These are phyloP conservation scores for Furcasterigmium sp. DNA, from an alignment of 2,329 filamentous ascomycete species.

Conservation along the genomic window DNA sequence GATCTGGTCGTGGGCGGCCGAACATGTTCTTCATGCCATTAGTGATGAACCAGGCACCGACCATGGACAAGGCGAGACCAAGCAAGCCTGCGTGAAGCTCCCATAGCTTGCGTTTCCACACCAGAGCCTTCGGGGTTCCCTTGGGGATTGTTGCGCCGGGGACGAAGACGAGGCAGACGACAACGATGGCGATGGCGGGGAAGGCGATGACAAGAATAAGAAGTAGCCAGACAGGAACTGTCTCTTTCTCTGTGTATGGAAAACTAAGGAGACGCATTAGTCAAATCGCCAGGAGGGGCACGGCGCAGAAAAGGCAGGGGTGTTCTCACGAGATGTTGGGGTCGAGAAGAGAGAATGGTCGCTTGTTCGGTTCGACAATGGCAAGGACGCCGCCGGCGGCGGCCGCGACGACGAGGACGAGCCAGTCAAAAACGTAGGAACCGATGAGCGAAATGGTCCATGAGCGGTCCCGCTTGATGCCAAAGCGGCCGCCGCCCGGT, in stretches of 20 bases:
- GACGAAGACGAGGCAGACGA: constrained; percentile 65
- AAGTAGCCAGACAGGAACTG: constrained; percentile 63
- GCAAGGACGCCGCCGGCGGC: constrained; percentile 55
- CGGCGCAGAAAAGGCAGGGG: constrained; percentile 1
- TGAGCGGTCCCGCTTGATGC: constrained; percentile 4
- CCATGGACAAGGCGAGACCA: constrained; percentile 69
- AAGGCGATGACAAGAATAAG: constrained; percentile 56
- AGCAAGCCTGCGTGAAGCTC: constrained; percentile 84
- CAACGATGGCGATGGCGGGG: constrained; percentile 62
- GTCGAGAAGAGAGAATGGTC: constrained; percentile 67
- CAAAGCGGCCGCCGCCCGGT: constrained; percentile 6
- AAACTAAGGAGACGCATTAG: constrained; percentile 45
- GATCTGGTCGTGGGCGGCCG: constrained; percentile 70
- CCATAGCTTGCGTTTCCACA: constrained; percentile 84
- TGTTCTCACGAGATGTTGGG: constrained; percentile 63
- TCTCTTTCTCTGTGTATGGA: constrained; percentile 65
- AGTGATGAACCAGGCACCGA: constrained; percentile 73
- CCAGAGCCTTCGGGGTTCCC: constrained; percentile 55
- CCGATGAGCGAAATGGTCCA: constrained; percentile 31
- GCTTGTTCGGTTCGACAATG: constrained; percentile 56
- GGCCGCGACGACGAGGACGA: constrained; percentile 56
- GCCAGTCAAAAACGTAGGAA: constrained; percentile 74
- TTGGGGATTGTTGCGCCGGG: constrained; percentile 64
- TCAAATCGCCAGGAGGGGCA: too few relatives aligned
- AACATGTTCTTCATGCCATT: constrained; percentile 78